These are phyloP conservation scores for Debaryomyces sp. DNA, from an alignment of 1,139 yeast species.

Conservation along the genomic window DNA sequence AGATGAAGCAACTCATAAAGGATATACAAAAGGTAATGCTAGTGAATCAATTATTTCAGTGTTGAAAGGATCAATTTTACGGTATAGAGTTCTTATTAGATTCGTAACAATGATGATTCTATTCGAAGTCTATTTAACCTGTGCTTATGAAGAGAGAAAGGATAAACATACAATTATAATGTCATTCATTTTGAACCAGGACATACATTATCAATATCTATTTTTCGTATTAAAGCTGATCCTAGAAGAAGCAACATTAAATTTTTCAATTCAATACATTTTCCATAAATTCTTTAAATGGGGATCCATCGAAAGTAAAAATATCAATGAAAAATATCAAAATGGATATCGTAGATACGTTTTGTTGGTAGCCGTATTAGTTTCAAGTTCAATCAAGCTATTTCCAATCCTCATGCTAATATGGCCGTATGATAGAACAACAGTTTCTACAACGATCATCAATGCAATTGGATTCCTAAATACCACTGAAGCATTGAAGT, in stretches of 20 bases:
- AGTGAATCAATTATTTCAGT: not conserved
- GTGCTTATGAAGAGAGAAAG: conserved; percentile 87
- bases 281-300: conserved; percentile 36
- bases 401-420: conserved; percentile 94
- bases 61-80: not conserved
- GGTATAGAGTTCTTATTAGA: conserved; percentile 40
- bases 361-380: conserved; percentile 66
- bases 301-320: conserved; percentile 27
- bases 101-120: conserved; percentile 66
- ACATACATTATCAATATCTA: conserved; percentile 62
- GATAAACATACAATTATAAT: conserved; percentile 27
- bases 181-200: conserved; percentile 41
- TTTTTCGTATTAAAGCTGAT: conserved; percentile 66
- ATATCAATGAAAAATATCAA: conserved; percentile 19
- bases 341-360: conserved; percentile 34
- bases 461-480: conserved; percentile 64
- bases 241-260: conserved; percentile 58
- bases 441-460: conserved; percentile 63
- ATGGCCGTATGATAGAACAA: conserved; percentile 87
- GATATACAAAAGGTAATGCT: not conserved
- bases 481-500: conserved; percentile 65
- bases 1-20: conserved; percentile 10
- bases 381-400: conserved; percentile 77
- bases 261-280: conserved; percentile 49
- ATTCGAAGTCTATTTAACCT: conserved; percentile 87